Evolutionary conservation across 73 alveolate species (phyloP), one percentile per base, ranked within the genome.

Genomic region (Paramecium tetraurelia): DNA sequence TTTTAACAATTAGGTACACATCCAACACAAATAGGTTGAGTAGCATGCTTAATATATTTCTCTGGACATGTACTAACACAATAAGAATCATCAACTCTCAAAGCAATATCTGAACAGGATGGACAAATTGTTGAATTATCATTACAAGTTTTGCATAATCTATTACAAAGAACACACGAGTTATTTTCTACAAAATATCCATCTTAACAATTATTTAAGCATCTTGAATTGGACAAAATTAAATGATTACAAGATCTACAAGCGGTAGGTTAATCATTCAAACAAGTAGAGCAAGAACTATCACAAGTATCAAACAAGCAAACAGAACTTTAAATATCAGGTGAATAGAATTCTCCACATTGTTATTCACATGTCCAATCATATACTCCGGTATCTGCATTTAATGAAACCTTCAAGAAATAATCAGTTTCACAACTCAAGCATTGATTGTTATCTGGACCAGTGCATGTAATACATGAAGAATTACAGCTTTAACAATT

Each of bases 51-150:
- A 12, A 68, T 33, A 8, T 31, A 68, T 68, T 33, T 16, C 40
- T 68, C 84, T 31, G 84, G 84, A 68, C 84, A 68, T 20, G 84
- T 22, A 33, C 50, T 68, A 12, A 68, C 84, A 68, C 84, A 68
- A 12, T 27, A 68, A 1, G 84, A 68, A 27, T 68, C 50, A 7
- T 33, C 84, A 27, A 31, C 84, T 68, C 46, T 31, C 0, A 27
- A 27, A 12, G 46, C 21, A 12, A 68, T 14, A 68, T 27, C 40
- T 27, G 50, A 18, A 12, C 46, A 31, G 0, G 7, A 31, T 12
- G 44, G 4, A 33, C 84, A 68, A 68, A 31, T 27, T 24, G 21
- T 33, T 31, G 50, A 68, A 11, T 11, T 68, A 68, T 68, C 46
- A 27, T 33, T 1, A 68, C 84, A 68, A 11, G 21, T 22, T 20